These are phyloP conservation scores for Penicillium turbatum DNA, from an alignment of 495 filamentous ascomycete genomes.

Conservation along the genomic window DNA sequence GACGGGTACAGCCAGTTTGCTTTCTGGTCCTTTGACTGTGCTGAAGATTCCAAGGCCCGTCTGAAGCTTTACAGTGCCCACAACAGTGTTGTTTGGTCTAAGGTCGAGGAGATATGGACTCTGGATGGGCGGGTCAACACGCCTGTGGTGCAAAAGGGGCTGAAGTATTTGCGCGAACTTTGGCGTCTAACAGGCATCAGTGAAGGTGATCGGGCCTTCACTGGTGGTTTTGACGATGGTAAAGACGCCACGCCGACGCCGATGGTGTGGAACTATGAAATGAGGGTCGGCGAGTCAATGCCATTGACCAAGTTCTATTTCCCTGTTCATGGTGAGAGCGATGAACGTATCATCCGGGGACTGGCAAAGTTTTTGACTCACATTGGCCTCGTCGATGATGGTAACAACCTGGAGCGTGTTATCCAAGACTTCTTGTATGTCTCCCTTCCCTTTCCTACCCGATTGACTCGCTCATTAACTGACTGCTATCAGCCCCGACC, in stretches of 20 bases:
- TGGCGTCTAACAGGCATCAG: conserved; percentile 3
- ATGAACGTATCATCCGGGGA: not conserved
- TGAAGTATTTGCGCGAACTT: conserved; percentile 6
- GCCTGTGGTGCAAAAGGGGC: not conserved
- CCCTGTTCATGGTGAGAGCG: conserved; percentile 14
- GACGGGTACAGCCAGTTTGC: conserved; percentile 6
- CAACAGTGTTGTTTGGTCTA: conserved; percentile 10
- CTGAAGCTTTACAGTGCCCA: conserved; percentile 18
- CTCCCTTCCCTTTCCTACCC: not conserved
- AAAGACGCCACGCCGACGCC: not conserved
- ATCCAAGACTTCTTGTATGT: conserved; percentile 4
- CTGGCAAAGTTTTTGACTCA: conserved; percentile 5
- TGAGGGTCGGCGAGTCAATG: not conserved
- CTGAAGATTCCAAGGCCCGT: not conserved
- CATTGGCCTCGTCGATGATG: not conserved
- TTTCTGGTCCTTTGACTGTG: conserved; percentile 17
- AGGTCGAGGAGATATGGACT: conserved; percentile 16
- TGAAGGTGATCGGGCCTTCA: conserved; percentile 2
- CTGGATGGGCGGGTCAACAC: conserved; percentile 9
- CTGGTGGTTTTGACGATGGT: conserved; percentile 8
- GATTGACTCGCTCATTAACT: not conserved
- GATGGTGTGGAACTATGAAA: conserved; percentile 19
- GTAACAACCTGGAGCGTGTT: not conserved
- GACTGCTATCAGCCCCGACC: conserved; percentile 5
- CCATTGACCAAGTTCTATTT: conserved; percentile 16